A percentile compares a stretch with the other conserved stretches of the same genome.
Evolutionary conservation across 2,329 filamentous ascomycete species (phyloP).

Genomic region (Fusarium acutatum): DNA sequence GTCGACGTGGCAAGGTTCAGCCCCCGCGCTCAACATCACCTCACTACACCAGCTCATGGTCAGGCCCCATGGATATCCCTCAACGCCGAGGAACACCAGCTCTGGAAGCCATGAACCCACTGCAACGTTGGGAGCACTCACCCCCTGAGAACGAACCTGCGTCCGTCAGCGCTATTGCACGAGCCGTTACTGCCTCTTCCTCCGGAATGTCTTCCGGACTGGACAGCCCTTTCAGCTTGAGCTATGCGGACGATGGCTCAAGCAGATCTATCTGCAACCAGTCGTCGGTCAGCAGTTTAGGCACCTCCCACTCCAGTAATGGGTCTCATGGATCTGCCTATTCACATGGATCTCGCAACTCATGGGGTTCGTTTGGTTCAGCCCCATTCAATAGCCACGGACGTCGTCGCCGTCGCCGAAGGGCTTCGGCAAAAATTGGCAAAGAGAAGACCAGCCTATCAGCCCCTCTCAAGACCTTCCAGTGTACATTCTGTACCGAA

Average conservation of each 20-base stretch:
- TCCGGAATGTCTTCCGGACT: slow-evolving; percentile 63
- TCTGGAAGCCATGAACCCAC: slow-evolving; percentile 62
- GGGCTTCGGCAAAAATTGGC: slow-evolving; percentile 48
- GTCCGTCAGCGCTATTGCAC: slow-evolving; percentile 65
- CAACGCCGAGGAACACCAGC: slow-evolving; percentile 64
- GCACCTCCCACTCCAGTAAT: slow-evolving; percentile 68
- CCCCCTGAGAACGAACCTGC: slow-evolving; percentile 69
- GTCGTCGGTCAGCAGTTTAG: slow-evolving; percentile 68
- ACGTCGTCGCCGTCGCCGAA: slow-evolving; percentile 59
- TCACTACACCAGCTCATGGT: slow-evolving; percentile 66
- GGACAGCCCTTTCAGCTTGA: slow-evolving; percentile 65
- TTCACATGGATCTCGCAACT: slow-evolving; percentile 66
- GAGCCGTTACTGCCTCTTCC: slow-evolving; percentile 63
- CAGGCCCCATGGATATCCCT: slow-evolving; percentile 78
- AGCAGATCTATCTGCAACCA: slow-evolving; percentile 65
- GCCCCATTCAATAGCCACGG: slow-evolving; percentile 53
- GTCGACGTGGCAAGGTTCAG: slow-evolving; percentile 81
- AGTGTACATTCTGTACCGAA: slow-evolving; percentile 75
- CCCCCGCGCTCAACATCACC: slow-evolving; percentile 75
- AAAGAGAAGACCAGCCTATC: slow-evolving; percentile 50
- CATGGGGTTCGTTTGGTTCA: slow-evolving; percentile 61
- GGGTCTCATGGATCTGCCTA: slow-evolving; percentile 67
- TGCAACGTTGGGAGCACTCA: slow-evolving; percentile 68
- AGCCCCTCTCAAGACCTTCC: slow-evolving; percentile 64
- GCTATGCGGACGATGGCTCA: slow-evolving; percentile 69